Evolutionary conservation across 768 basidiomycete species (phyloP), one percentile per base, ranked within the genome.

Genomic region (Macrolepiota albuminosa): DNA sequence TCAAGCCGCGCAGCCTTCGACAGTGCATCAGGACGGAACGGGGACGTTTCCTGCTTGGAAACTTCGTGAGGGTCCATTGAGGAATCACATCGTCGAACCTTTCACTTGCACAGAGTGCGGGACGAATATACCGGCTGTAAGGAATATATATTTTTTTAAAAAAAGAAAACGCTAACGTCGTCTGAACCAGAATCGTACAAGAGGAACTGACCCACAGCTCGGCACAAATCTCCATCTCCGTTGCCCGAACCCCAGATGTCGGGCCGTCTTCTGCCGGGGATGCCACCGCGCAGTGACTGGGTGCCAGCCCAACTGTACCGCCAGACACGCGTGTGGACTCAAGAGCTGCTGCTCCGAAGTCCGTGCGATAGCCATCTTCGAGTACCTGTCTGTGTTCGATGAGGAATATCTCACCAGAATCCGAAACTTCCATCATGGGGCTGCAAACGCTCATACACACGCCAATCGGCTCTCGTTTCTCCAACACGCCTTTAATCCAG

Each of bases 281-380:
- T 63, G 61, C 56, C 43, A 7, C 21, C 14, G 42, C 13, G 6
- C 16, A 4, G 58, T 59, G 14, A 37, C 16, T 4, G 49, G 49
- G 6, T 63, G 61, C 31, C 53, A 37, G 31, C 40, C 33, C 0
- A 21, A 46, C 21, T 63, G 61, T 24, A 16, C 47, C 21, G 49
- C 39, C 26, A 29, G 50, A 49, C 45, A 59, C 37, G 4, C 36
- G 29, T 63, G 61, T 13, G 13, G 4, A 11, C 36, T 63, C 18
- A 63, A 59, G 31, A 24, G 21, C 13, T 63, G 61, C 36, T 63
- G 61, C 46, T 8, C 58, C 1, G 53, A 59, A 31, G 58, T 57
- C n/a, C 61, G 61, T 39, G 61, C 58, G 16, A 56, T 63, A 50
- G 61, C 58, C 6, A 59, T 59, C 26, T 63, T 59, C n/a, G 54